Conservation (phyloP, 2,329 filamentous ascomycete genomes). For the Alternaria triticina region DNA sequence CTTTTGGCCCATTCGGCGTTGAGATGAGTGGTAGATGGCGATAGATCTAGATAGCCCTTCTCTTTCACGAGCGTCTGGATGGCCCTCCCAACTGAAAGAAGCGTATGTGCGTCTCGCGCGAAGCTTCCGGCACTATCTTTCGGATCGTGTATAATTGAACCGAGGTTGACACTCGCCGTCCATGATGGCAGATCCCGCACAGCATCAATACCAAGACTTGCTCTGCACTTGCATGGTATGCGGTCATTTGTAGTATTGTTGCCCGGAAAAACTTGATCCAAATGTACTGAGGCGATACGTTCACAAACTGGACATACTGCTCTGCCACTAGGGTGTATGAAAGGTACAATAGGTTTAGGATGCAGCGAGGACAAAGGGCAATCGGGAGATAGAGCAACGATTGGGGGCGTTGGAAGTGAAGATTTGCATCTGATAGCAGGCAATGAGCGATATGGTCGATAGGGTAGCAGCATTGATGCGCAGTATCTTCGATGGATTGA, state of each 20-base stretch:
- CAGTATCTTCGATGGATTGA: not conserved
- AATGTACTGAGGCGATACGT: not conserved
- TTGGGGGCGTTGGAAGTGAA: not conserved
- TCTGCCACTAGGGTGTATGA: not conserved
- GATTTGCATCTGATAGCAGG: not conserved
- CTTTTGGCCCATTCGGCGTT: not conserved
- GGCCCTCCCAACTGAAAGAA: not conserved
- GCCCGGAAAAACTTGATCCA: not conserved
- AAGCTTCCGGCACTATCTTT: not conserved
- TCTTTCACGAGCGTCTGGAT: not conserved
- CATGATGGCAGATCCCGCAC: not conserved
- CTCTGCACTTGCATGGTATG: not conserved
- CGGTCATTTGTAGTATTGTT: not conserved
- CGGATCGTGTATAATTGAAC: not conserved
- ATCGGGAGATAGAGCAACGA: not conserved
- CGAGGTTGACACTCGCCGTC: not conserved
- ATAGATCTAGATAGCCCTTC: not conserved
- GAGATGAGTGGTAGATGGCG: not conserved
- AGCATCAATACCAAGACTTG: not conserved
- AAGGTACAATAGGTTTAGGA: not conserved
- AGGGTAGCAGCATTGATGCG: not conserved
- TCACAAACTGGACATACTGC: not conserved
- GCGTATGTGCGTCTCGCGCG: not conserved
- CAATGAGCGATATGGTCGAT: not conserved
- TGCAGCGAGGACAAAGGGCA: not conserved